A percentile compares a stretch with the other conserved stretches of the same genome.
Conservation (phyloP, 2,329 filamentous ascomycete genomes). For the Chaetomium sp. region DNA sequence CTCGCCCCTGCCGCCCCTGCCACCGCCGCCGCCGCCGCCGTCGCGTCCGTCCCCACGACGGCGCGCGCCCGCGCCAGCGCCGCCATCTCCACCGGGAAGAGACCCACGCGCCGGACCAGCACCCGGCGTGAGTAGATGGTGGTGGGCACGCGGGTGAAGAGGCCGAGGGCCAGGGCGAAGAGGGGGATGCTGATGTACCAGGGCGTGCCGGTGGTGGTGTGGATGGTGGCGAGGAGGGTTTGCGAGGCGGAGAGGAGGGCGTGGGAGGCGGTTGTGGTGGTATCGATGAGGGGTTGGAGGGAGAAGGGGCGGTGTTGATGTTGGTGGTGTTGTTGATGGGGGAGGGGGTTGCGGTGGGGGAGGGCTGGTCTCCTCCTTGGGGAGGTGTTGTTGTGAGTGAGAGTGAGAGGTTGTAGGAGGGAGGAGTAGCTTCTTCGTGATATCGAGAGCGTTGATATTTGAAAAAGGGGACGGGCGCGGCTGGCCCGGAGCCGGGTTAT, state of each 20-base stretch:
- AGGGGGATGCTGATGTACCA: conserved; percentile 59
- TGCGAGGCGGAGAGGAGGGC: conserved; percentile 45
- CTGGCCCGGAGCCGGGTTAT: not conserved
- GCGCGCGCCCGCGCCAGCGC: conserved; percentile 37
- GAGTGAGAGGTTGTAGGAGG: not conserved
- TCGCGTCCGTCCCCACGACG: not conserved
- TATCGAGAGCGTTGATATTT: not conserved
- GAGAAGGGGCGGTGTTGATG: conserved; percentile 37
- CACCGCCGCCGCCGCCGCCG: not conserved
- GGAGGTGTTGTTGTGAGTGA: not conserved
- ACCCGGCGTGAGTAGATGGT: conserved; percentile 44
- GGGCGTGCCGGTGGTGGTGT: conserved; percentile 48
- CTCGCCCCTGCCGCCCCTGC: not conserved
- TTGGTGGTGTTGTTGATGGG: not conserved
- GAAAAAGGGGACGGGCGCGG: not conserved
- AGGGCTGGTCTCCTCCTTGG: not conserved
- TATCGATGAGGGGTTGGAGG: conserved; percentile 38
- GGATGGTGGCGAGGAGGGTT: conserved; percentile 48
- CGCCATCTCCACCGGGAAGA: conserved; percentile 40
- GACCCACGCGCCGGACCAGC: conserved; percentile 36
- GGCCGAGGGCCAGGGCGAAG: conserved; percentile 51
- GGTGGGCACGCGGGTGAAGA: conserved; percentile 51
- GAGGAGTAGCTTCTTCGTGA: conserved; percentile 13
- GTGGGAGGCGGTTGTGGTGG: conserved; percentile 39
- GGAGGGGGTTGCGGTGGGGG: not conserved